Base-by-base conservation (phyloP, 2,329 filamentous ascomycete species). In the Xylaria multiplex region DNA sequence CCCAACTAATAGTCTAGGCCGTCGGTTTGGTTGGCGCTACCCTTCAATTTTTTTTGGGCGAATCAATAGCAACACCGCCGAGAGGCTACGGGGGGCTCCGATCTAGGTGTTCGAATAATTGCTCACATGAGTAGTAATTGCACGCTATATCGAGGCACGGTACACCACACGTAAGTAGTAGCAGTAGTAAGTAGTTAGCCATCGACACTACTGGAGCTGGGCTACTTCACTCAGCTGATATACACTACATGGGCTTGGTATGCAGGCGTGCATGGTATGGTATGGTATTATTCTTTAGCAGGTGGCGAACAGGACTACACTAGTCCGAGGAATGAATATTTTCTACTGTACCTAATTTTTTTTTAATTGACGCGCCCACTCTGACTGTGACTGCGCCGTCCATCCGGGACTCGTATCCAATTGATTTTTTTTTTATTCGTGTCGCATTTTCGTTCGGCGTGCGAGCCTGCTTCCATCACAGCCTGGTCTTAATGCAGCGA, bases 11-110 rank as follows among this genome's bases (percentile, higher is more conserved):
- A 14, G 11, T 13, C 0, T 14, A 2, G 37, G 37, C 27, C 52
- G 19, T n/a, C 37, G 43, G 52, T 16, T 24, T 27, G 4, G 37
- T n/a, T 19, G 35, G 53, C 22, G 37, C 30, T 24, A 43, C 14
- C 53, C 53, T 55, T 55, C 37, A 19, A 19, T 19, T 19, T 13
- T n/a, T n/a, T 16, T n/a, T 27, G 8, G 35, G n/a, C 53, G 53
- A 45, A 42, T 30, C 53, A 55, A 22, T 42, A 30, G 22, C 37
- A 37, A 53, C 16, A 43, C 3, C 16, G 19, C 27, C 49, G 19
- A 49, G 7, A 30, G 27, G 19, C n/a, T 30, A 50, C 24, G 24
- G 24, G 13, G 13, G 22, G 9, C 22, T 35, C 19, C 22, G 8
- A 40, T 55, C 22, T 42, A 55, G 53, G 14, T 13, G 13, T 14